Conservation (phyloP, 2,329 filamentous ascomycete species). For the Verticillium alfalfae region DNA sequence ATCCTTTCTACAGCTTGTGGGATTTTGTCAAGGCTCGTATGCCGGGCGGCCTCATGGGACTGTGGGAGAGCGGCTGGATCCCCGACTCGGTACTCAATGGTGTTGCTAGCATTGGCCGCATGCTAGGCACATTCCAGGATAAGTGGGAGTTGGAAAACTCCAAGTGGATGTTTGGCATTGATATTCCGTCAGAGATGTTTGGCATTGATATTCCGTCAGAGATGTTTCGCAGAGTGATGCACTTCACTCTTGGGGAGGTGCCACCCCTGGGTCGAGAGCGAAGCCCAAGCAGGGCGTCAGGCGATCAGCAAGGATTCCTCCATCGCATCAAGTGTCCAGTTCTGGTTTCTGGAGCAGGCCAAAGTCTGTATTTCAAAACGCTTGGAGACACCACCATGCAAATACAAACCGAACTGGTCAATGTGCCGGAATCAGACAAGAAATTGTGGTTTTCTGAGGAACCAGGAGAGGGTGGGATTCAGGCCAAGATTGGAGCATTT, state of each 20-base stretch:
- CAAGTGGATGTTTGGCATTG: too few species aligned
- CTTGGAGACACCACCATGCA: too few species aligned
- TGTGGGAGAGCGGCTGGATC: too few species aligned
- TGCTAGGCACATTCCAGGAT: constrained; percentile 21
- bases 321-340: constrained; percentile 18
- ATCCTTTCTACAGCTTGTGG: constrained; percentile 20
- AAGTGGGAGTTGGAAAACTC: constrained; percentile 16
- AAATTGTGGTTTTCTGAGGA: too few species aligned
- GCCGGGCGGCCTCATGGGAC: too few species aligned
- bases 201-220: too few species aligned
- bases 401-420: too few species aligned
- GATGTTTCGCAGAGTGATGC: constrained; percentile 12
- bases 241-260: constrained; percentile 3
- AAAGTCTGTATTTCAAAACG: constrained; percentile 10
- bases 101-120: not conserved
- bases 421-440: too few species aligned
- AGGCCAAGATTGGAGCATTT: too few species aligned
- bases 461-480: too few species aligned
- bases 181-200: constrained; percentile 16
- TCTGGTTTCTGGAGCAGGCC: constrained; percentile 17
- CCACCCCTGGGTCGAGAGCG: too few species aligned
- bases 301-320: constrained; percentile 12
- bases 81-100: too few species aligned
- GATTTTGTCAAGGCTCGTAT: constrained; percentile 12
- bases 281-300: not conserved